Evolutionary conservation across 345 rosid genomes (phyloP).

Genomic region (Mercurialis annua): DNA sequence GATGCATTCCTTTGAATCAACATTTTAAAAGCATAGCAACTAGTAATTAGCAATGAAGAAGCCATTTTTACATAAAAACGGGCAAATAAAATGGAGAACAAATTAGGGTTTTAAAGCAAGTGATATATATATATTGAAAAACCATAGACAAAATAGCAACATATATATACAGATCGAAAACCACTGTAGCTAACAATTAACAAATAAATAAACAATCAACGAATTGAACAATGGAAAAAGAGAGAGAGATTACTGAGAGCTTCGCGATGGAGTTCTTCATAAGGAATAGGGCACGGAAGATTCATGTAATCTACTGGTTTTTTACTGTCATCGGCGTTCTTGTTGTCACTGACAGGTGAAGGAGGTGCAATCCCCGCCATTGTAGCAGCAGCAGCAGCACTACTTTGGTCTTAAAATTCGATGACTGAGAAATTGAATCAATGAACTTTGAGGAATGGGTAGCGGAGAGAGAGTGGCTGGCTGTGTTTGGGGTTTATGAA

Average conservation of each 20-base stretch:
- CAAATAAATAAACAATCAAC: background rate
- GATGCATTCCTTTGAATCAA: background rate
- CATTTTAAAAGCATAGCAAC: background rate
- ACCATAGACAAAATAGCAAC: background rate
- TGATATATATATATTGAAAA: background rate
- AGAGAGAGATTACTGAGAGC: constrained; percentile 58
- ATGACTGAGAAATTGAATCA: too few relatives aligned
- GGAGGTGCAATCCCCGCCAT: constrained; percentile 63
- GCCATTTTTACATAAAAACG: background rate
- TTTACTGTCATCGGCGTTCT: constrained; percentile 41
- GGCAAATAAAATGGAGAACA: background rate
- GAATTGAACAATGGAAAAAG: background rate
- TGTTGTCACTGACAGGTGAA: constrained; percentile 26
- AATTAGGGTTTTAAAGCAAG: constrained; percentile 1
- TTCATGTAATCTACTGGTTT: constrained; percentile 67
- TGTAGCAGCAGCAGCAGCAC: constrained; percentile 8
- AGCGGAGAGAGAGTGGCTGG: background rate
- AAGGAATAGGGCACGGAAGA: constrained; percentile 89
- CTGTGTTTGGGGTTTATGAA: constrained; percentile 10
- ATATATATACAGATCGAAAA: constrained; percentile 1
- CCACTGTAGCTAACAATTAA: background rate
- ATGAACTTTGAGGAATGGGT: too few relatives aligned
- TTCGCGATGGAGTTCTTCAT: constrained; percentile 91
- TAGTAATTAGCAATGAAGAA: background rate
- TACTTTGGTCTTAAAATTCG: too few relatives aligned